Evolutionary conservation across 352 stramenopile species (phyloP), one percentile per base, ranked within the genome.

Genomic region (Pythium grandisporangium): DNA sequence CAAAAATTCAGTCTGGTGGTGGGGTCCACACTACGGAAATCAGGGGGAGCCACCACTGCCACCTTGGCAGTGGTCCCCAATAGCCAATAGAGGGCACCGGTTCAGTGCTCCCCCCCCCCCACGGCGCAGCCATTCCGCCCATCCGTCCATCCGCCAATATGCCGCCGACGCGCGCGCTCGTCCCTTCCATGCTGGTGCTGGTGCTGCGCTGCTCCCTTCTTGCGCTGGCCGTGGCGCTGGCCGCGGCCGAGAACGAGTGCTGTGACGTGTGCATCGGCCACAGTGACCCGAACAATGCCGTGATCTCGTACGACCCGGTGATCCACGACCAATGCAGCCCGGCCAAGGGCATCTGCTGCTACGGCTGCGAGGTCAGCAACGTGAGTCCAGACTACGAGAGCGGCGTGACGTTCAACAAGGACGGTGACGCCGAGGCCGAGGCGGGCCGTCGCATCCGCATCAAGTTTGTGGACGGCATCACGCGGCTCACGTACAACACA

Each of bases 331-430:
- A 78, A 36, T 78, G 66, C 63, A 65, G 51, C 32, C 41, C 34
- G 0, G 63, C 42, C 2, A 47, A 36, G 25, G 60, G 66, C 44
- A 74, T 78, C 47, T 78, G 66, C 56, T 78, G 66, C 60, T 78
- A 68, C 52, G 52, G 48, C 29, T 78, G 66, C 42, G 43, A 44
- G 21, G 74, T 74, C 29, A 25, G 41, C 4, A 61, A 78, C 33
- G 66, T 62, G 25, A 60, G 35, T 16, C 39, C 60, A 11, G 43
- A 37, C 10, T 78, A 58, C 47, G 34, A 57, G 32, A 54, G 56
- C n/a, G 66, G 66, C 23, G 55, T 74, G 19, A 62, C 24, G 22
- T 73, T 67, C 33, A 39, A 59, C 38, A 49, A 16, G 36, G 53
- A 57, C 21, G 61, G 57, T 4, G 33, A 25, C 8, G 42, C 57